These are phyloP conservation scores for Euphorbia celastroides DNA, from an alignment of 441 rosid genomes.

Conservation along the genomic window DNA sequence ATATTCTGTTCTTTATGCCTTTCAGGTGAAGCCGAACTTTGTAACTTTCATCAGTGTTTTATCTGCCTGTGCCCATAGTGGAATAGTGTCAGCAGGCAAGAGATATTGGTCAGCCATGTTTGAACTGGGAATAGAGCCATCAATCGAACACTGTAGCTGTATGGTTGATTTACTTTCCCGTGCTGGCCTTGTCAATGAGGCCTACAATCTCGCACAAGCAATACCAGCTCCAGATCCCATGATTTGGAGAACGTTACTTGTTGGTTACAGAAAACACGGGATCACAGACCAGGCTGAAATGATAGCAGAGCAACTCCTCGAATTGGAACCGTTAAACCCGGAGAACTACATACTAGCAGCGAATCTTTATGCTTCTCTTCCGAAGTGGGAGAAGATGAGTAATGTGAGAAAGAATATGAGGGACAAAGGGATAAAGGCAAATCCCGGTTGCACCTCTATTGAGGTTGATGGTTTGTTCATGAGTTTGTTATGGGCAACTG, in stretches of 20 bases:
- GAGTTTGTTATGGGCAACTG: constrained; percentile 23
- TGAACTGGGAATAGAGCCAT: constrained; percentile 42
- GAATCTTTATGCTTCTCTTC: constrained; percentile 22
- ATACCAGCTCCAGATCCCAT: constrained; percentile 33
- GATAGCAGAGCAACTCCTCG: constrained; percentile 30
- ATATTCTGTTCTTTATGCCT: background rate
- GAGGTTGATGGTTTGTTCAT: constrained; percentile 23
- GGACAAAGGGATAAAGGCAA: constrained; percentile 17
- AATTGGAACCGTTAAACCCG: constrained; percentile 50
- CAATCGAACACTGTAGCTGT: constrained; percentile 56
- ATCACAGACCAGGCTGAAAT: constrained; percentile 36
- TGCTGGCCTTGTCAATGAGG: constrained; percentile 48
- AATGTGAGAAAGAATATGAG: constrained; percentile 21
- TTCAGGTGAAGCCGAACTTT: constrained; percentile 43
- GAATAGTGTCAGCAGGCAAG: constrained; percentile 41
- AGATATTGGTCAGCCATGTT: constrained; percentile 37
- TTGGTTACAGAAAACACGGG: constrained; percentile 35
- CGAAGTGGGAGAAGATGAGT: constrained; percentile 23
- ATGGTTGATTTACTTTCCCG: constrained; percentile 68
- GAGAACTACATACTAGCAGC: constrained; percentile 48
- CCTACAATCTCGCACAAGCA: constrained; percentile 27
- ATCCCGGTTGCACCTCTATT: constrained; percentile 22
- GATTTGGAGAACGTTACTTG: constrained; percentile 37
- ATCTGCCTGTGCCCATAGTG: constrained; percentile 60
- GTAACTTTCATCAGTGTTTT: constrained; percentile 55